Percentiles rank a stretch among this genome's conserved stretches.
These are phyloP conservation scores for Moricandia moricandioides DNA, from an alignment of 345 rosid species.

Conservation along the genomic window DNA sequence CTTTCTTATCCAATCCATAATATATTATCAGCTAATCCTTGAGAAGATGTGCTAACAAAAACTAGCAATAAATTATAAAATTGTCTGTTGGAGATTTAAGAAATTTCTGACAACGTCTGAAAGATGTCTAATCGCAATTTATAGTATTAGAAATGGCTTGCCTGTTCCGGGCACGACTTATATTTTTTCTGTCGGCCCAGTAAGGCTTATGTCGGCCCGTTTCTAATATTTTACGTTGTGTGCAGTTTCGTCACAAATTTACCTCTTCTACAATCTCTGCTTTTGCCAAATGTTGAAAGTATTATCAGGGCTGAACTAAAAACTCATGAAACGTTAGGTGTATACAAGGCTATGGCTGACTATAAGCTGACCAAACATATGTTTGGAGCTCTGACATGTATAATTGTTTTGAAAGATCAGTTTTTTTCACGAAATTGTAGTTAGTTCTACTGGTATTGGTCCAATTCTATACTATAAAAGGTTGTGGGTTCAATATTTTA, in stretches of 20 bases:
- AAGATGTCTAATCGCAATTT: not conserved
- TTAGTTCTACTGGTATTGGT: too few species aligned
- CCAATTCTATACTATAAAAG: too few species aligned
- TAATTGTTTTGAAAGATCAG: too few species aligned
- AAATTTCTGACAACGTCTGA: not conserved
- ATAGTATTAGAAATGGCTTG: not conserved
- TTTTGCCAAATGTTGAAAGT: not conserved
- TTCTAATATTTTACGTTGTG: not conserved
- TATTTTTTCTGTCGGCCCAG: slow-evolving; percentile 11
- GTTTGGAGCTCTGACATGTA: too few species aligned
- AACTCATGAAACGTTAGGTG: too few species aligned
- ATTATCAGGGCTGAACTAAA: too few species aligned
- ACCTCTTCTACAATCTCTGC: not conserved
- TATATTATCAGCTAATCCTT: not conserved
- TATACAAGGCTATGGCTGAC: too few species aligned
- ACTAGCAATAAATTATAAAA: not conserved
- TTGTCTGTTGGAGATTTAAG: not conserved
- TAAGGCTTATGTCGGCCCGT: slow-evolving; percentile 1
- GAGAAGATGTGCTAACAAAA: not conserved
- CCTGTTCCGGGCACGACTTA: not conserved
- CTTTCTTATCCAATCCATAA: not conserved
- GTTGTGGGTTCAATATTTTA: too few species aligned
- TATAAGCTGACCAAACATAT: too few species aligned
- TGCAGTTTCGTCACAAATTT: not conserved
- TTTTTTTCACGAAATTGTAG: too few species aligned